Evolutionary conservation across 164 flowering plant species (phyloP), one percentile per base, ranked within the genome.

Genomic region (Aristolochia fimbriata): DNA sequence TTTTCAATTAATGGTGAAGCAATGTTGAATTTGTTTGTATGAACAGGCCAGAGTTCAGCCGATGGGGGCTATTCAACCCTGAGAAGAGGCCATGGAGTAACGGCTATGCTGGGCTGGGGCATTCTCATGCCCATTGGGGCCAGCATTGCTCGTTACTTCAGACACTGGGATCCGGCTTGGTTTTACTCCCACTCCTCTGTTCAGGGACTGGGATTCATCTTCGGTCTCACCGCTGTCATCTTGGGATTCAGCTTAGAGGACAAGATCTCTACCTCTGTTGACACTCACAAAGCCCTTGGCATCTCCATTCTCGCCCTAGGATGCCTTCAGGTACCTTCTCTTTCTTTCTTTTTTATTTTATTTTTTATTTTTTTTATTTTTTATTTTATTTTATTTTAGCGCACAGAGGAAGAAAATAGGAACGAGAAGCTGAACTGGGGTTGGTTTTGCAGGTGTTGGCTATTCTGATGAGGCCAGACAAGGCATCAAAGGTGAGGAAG

Each of bases 71-170:
- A 70, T 27, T 16, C 69, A 10, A 54, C 20, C 37, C 66, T 85
- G 19, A 78, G 74, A 62, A 80, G 54, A 73, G 64, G 62, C 68
- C 95, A 87, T 75, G 95, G 95, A 54, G 0, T 76, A 6, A 25
- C 84, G 37, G 80, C 73, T 62, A 84, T 83, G 83, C 20, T 84
- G 15, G 82, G 88, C 2, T 87, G 91, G 95, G 85, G 82, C 0
- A 75, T 87, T 37, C 25, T 84, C 14, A 63, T 81, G 71, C 65
- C 81, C 19, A 75, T 81, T 47, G 95, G 91, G 58, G 72, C 68
- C 12, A 69, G 80, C 19, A 65, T 68, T 15, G 91, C 87, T 60
- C 72, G 95, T 0, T 67, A 78, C 74, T 66, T 70, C 62, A 80
- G 64, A 73, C 64, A 73, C 3, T 78, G 71, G 73, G 95, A 83